These are phyloP conservation scores for Cetradonia linearis DNA, from an alignment of 495 filamentous ascomycete genomes.

Conservation along the genomic window DNA sequence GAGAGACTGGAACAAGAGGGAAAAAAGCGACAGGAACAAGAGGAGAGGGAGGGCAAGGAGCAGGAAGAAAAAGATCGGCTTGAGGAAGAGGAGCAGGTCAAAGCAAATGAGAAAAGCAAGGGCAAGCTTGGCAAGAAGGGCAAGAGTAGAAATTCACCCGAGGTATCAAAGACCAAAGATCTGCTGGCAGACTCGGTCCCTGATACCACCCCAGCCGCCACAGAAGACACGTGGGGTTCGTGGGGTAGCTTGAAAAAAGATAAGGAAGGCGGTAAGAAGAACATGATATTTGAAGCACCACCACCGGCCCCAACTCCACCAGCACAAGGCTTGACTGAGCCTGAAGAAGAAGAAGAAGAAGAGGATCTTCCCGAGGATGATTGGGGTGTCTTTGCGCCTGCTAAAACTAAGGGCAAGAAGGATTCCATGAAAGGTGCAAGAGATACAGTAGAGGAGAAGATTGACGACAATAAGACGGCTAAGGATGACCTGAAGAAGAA, in stretches of 20 bases:
- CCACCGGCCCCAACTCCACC: constrained; percentile 44
- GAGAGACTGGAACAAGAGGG: constrained; percentile 21
- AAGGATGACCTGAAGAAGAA: constrained; percentile 16
- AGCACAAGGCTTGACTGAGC: constrained; percentile 38
- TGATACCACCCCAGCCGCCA: constrained; percentile 13
- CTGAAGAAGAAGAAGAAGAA: constrained; percentile 29
- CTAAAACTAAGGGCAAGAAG: constrained; percentile 31
- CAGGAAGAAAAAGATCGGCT: constrained; percentile 19
- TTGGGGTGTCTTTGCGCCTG: constrained; percentile 33
- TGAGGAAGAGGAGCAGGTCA: constrained; percentile 21
- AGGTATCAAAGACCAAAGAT: constrained; percentile 23
- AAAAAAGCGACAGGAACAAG: constrained; percentile 14
- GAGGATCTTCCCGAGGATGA: constrained; percentile 29
- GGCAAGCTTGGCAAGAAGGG: constrained; percentile 26
- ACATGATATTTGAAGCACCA: constrained; percentile 36
- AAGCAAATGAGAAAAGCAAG: constrained; percentile 28
- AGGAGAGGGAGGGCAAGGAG: constrained; percentile 13
- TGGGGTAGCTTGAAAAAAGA: constrained; percentile 24
- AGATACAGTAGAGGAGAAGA: constrained; percentile 17
- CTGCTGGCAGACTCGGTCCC: constrained; percentile 23
- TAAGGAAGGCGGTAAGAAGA: constrained; percentile 34
- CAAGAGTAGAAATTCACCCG: constrained; percentile 17
- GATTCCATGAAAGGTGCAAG: constrained; percentile 17
- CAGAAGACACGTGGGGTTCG: constrained; percentile 20
- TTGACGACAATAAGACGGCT: constrained; percentile 27